These are phyloP conservation scores for Fusarium drepaniforme DNA, from an alignment of 2,329 filamentous ascomycete genomes.

Conservation along the genomic window DNA sequence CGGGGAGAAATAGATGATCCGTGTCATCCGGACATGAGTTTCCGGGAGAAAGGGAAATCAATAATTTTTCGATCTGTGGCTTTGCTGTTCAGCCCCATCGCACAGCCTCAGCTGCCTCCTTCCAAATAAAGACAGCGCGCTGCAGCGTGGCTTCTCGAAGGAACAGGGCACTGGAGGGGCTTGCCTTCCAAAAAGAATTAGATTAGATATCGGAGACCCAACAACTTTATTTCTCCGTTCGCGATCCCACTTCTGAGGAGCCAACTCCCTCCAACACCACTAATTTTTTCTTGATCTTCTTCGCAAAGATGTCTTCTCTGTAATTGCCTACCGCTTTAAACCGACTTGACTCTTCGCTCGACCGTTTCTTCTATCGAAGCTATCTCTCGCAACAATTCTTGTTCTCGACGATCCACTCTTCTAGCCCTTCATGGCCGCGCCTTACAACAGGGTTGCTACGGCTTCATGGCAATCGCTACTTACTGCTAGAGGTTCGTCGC, in stretches of 20 bases:
- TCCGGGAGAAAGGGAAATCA: constrained; percentile 34
- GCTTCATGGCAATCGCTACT: constrained; percentile 37
- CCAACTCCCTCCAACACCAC: constrained; percentile 11
- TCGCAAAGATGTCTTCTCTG: constrained; percentile 34
- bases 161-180: constrained; percentile 41
- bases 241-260: constrained; percentile 38
- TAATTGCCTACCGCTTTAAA: constrained; percentile 15
- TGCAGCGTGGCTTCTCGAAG: constrained; percentile 20
- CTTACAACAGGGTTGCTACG: constrained; percentile 37
- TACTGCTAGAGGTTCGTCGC: constrained; percentile 36
- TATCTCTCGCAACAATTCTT: constrained; percentile 18
- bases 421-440: constrained; percentile 41
- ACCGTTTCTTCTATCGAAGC: background rate
- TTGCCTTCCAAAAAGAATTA: constrained; percentile 29
- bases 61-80: constrained; percentile 10
- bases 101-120: constrained; percentile 24
- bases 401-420: constrained; percentile 22
- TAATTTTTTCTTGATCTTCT: constrained; percentile 20
- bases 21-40: background rate
- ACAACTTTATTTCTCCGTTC: constrained; percentile 43
- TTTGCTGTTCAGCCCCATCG: constrained; percentile 6
- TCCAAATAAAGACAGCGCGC: background rate
- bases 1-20: constrained; percentile 3
- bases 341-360: background rate
- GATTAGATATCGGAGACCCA: constrained; percentile 44